Base-by-base conservation (phyloP, 2,329 filamentous ascomycete species). In the Sarocladiaceae sp. region DNA sequence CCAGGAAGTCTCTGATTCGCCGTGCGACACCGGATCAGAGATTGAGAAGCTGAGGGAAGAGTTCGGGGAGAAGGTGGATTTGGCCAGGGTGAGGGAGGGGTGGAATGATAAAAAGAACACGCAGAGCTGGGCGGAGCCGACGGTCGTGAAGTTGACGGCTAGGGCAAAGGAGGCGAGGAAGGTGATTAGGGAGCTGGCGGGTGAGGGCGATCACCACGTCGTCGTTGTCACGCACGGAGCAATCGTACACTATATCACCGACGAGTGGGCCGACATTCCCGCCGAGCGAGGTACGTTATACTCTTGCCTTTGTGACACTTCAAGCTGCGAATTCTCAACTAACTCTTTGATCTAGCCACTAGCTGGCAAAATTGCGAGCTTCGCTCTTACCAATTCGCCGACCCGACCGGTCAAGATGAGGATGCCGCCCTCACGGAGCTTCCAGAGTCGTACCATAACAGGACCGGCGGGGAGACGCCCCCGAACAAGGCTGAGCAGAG, bases 201-300 rank as follows among this genome's bases (percentile, higher is more conserved):
- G 57, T 1, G 48, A 53, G 1, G 57, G 51, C 0, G 80, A 85
- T 55, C 69, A 67, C 3, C 76, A 91, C 53, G 76, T 95, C 21
- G 79, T 83, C 0, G 72, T 89, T 2, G 87, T 94, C 6, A 84
- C 87, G 3, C 89, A 95, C 55, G 89, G 89, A 2, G 86, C 85
- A 1, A 85, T 90, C 53, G 60, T 95, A 55, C 89, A 95, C 61
- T 94, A 88, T 55, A 67, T 95, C 50, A 93, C 87, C 0, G 78
- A 89, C 52, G 88, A 95, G 56, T 94, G 82, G 79, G 70, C 79
- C 44, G 84, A 80, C 33, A 73, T 76, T 19, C 59, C 64, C 54
- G 54, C 69, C 3, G 54, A 55, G 1, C 50, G 48, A 47, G 66
- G 71, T 73, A 60, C 29, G 6, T 7, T 15, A 9, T 9, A 10